phyloP scores from a whole-genome alignment of 257 asterid species.

The Solanum sejunctum region DNA sequence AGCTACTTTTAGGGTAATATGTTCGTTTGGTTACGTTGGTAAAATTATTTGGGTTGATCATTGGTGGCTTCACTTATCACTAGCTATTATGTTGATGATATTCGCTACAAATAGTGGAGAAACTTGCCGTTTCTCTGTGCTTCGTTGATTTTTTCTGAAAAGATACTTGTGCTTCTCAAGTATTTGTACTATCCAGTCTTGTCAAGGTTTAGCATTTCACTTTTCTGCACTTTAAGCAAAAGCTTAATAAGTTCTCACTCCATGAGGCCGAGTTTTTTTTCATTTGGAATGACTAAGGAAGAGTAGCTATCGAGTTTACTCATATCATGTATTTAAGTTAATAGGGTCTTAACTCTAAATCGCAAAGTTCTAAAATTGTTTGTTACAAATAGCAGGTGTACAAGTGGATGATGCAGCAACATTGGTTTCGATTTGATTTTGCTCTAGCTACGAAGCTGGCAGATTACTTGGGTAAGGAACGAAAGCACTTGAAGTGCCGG shows the following conservation, averaged over 20 bases:
- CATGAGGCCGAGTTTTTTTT: neutral
- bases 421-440: slow-evolving; percentile 81
- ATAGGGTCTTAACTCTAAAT: neutral
- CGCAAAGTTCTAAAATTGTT: neutral
- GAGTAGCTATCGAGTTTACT: neutral
- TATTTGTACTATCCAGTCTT: neutral
- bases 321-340: neutral
- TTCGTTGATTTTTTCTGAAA: neutral
- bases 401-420: slow-evolving; percentile 92
- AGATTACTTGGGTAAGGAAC: slow-evolving; percentile 88
- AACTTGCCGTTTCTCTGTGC: neutral
- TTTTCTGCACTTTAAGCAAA: neutral
- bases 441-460: slow-evolving; percentile 78
- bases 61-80: neutral
- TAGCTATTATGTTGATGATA: neutral
- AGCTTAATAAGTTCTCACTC: neutral
- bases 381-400: slow-evolving; percentile 43
- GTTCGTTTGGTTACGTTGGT: neutral
- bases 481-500: slow-evolving; percentile 70
- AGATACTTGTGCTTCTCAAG: neutral
- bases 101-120: neutral
- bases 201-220: neutral
- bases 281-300: neutral
- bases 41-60: neutral
- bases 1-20: neutral